Evolutionary conservation across 257 asterid species (phyloP).

Genomic region (Przewalskia tangutica): DNA sequence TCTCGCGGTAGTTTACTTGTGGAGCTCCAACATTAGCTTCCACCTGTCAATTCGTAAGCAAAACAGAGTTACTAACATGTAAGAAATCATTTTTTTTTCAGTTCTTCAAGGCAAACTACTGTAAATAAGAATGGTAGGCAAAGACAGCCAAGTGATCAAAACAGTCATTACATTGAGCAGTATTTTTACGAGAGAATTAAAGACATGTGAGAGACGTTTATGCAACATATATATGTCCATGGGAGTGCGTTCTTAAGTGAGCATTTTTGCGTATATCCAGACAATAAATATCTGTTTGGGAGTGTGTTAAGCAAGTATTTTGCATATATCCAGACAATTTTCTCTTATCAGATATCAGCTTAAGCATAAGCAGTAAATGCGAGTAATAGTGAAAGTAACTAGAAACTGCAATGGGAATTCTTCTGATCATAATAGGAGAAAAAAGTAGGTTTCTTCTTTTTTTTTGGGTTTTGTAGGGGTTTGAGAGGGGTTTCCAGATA

Average conservation of each 20-base stretch:
- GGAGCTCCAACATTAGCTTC: constrained; percentile 99
- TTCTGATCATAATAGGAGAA: neutral
- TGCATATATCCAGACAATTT: neutral
- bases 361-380: neutral
- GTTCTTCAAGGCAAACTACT: neutral
- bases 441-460: neutral
- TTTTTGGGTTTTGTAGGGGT: neutral
- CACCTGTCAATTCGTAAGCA: constrained; percentile 39
- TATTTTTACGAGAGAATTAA: neutral
- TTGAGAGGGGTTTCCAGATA: neutral
- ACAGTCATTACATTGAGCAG: neutral
- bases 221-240: neutral
- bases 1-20: constrained; percentile 94
- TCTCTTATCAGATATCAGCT: neutral
- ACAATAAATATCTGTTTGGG: neutral
- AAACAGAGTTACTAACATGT: neutral
- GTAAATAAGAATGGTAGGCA: neutral
- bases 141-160: neutral
- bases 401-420: neutral
- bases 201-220: neutral
- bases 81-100: neutral
- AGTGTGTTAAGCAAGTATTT: neutral
- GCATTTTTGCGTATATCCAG: neutral
- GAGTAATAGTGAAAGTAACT: neutral
- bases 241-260: neutral